Conservation (phyloP, 2,329 filamentous ascomycete genomes). For the Diaporthe vexans region DNA sequence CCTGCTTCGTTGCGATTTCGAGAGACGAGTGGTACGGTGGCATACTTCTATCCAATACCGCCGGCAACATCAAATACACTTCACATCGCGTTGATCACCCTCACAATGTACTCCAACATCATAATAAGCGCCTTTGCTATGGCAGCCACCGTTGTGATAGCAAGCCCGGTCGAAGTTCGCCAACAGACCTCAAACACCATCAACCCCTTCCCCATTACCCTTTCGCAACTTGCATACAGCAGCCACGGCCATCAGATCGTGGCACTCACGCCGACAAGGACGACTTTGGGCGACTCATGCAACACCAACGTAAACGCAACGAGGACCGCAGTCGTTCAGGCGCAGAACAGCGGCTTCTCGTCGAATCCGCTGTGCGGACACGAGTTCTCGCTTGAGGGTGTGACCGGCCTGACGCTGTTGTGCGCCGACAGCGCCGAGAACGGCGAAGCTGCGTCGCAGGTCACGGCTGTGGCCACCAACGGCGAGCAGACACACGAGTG, state of each 20-base stretch:
- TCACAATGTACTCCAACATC: conserved; percentile 1
- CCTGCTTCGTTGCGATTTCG: neutral
- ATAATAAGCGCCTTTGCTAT: neutral
- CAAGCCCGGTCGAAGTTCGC: neutral
- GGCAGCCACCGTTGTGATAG: neutral
- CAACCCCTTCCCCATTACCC: neutral
- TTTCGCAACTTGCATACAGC: neutral
- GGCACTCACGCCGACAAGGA: conserved; percentile 34
- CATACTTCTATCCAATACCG: neutral
- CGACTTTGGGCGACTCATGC: conserved; percentile 39
- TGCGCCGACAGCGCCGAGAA: conserved; percentile 36
- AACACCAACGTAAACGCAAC: conserved; percentile 23
- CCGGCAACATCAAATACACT: neutral
- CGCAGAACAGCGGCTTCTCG: conserved; percentile 19
- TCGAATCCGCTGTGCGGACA: conserved; percentile 40
- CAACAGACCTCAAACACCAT: neutral
- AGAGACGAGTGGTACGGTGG: neutral
- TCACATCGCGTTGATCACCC: neutral
- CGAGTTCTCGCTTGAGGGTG: conserved; percentile 40
- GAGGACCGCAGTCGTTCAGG: conserved; percentile 34
- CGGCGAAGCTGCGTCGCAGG: conserved; percentile 20
- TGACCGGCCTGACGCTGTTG: conserved; percentile 35
- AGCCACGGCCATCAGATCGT: neutral
- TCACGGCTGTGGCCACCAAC: conserved; percentile 42
- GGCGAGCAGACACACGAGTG: conserved; percentile 41